Base-by-base conservation (phyloP, 2,329 filamentous ascomycete species). In the Aureobasidium sp. region DNA sequence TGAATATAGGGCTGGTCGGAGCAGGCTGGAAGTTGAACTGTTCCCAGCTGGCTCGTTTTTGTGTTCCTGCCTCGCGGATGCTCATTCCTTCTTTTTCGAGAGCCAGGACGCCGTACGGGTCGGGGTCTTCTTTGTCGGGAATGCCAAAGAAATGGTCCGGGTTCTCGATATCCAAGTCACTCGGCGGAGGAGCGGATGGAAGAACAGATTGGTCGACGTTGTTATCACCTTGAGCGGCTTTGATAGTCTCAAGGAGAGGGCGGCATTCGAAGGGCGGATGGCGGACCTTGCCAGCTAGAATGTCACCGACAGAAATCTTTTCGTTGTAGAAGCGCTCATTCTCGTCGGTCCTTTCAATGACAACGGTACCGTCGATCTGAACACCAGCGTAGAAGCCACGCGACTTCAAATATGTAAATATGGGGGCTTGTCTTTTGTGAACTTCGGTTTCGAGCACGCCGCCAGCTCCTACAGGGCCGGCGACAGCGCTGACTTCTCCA, bases 21-120 rank as follows among this genome's bases (percentile, higher is more conserved):
- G 81, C 85, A 3, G 90, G 89, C 66, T 86, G 86, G 74, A 90
- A 94, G 69, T 93, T 90, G 72, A 97, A 95, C 67, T 88, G 84
- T 62, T 87, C 90, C 76, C 87, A 91, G 29, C 83, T 80, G 2
- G 91, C 90, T 61, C 90, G 81, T 59, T 84, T 79, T 54, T 86
- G 84, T 2, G 87, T 88, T 37, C 91, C 91, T n/a, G 92, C 92
- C 76, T 97, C 92, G 58, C 89, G 84, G 66, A 97, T 94, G 68
- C 93, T 90, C 61, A 97, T 78, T 2, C 93, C 93, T 64, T 91
- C 89, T 78, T 91, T 87, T 71, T 96, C 91, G n/a, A 97, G 77
- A 8, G 93, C 92, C 65, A 92, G 83, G 30, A 97, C 89, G 29
- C 93, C 93, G 70, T 90, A 97, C 0, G 93, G 93, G 72, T 97